Evolutionary conservation across 225 moss, liverwort and hornwort species (phyloP).

Genomic region (Climacium dendroides): DNA sequence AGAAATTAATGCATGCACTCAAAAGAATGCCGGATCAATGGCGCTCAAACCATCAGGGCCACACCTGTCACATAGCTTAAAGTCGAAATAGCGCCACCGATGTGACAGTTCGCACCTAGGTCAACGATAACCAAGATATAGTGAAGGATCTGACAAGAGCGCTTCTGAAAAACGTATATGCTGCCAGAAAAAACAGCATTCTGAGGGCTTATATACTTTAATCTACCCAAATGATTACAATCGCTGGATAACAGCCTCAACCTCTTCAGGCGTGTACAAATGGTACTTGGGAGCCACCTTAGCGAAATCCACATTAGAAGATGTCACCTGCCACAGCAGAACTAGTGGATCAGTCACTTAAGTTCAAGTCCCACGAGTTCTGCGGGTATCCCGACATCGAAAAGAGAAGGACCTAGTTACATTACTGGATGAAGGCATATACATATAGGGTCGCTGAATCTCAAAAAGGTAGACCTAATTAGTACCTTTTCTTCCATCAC

Average conservation of each 20-base stretch:
- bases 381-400: neutral
- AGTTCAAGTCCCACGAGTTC: neutral
- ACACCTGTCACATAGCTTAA: neutral
- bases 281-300: slow-evolving; percentile 48
- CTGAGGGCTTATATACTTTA: neutral
- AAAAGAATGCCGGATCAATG: neutral
- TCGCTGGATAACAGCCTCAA: slow-evolving; percentile 43
- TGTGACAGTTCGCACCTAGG: neutral
- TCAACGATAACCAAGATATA: neutral
- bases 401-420: neutral
- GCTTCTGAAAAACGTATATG: neutral
- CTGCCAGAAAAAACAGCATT: neutral
- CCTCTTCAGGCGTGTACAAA: slow-evolving; percentile 37
- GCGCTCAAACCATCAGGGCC: neutral
- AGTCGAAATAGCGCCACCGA: neutral
- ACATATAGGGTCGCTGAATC: neutral
- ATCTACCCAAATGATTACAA: slow-evolving; percentile 9
- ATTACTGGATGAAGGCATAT: neutral
- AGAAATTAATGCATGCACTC: neutral
- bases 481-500: slow-evolving; percentile 95
- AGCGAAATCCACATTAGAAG: slow-evolving; percentile 50
- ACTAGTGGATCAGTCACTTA: neutral
- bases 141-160: neutral
- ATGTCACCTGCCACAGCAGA: slow-evolving; percentile 24
- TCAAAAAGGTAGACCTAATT: neutral